phyloP scores from a whole-genome alignment of 768 basidiomycete species.

The Pisolithus sp. region DNA sequence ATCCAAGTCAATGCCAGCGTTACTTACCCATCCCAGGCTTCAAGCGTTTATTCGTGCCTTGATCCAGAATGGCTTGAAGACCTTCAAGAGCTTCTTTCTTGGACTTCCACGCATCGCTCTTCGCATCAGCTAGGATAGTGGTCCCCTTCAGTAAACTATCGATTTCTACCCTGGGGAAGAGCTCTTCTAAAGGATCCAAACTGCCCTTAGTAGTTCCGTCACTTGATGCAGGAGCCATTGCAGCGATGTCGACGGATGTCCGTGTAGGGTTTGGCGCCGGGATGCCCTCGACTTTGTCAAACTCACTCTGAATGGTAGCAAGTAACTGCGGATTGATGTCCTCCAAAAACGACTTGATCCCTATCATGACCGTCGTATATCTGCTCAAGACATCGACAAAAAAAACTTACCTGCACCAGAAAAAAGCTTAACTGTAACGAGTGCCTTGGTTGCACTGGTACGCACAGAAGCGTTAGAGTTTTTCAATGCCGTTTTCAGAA shows the following conservation, averaged over 20 bases:
- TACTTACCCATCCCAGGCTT: constrained; percentile 80
- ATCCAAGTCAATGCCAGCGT: not conserved
- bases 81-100: constrained; percentile 92
- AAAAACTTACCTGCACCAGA: constrained; percentile 70
- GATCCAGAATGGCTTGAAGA: constrained; percentile 77
- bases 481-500: constrained; percentile 77
- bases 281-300: constrained; percentile 83
- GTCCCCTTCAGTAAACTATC: constrained; percentile 81
- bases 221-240: constrained; percentile 37
- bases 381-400: not conserved
- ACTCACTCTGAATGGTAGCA: constrained; percentile 84
- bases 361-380: constrained; percentile 34
- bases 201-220: constrained; percentile 34
- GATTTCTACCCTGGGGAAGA: constrained; percentile 93
- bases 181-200: constrained; percentile 80
- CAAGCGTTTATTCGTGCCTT: constrained; percentile 86
- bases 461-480: constrained; percentile 94
- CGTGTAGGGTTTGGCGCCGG: constrained; percentile 73
- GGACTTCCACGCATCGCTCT: constrained; percentile 94
- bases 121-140: constrained; percentile 73
- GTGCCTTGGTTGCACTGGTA: constrained; percentile 85
- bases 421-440: constrained; percentile 88
- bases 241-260: constrained; percentile 67
- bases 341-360: constrained; percentile 86
- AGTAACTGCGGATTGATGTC: constrained; percentile 93